phyloP scores from a whole-genome alignment of 768 basidiomycete species.

The Pleurotus djamor region DNA sequence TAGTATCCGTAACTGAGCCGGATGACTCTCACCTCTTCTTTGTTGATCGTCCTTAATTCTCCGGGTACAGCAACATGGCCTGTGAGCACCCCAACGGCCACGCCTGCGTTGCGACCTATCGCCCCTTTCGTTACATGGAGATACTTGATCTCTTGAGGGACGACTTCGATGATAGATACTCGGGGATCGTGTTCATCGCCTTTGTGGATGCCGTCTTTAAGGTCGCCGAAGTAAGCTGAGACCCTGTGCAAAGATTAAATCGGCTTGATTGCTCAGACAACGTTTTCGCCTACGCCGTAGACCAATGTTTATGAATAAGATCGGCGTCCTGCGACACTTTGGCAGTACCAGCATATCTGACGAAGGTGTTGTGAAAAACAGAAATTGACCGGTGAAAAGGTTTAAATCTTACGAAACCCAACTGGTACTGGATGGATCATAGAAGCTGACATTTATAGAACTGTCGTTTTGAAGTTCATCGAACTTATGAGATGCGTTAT shows the following conservation, averaged over 20 bases:
- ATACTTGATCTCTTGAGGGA: constrained; percentile 80
- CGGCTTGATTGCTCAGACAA: neutral
- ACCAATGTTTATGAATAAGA: constrained; percentile 66
- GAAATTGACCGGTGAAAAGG: neutral
- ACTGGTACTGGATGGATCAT: constrained; percentile 62
- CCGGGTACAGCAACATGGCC: constrained; percentile 71
- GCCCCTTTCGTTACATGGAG: constrained; percentile 67
- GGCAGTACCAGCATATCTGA: constrained; percentile 73
- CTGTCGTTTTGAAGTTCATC: constrained; percentile 74
- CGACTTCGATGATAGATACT: constrained; percentile 73
- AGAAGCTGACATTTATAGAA: constrained; percentile 81
- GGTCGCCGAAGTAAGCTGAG: constrained; percentile 81
- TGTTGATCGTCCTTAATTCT: constrained; percentile 71
- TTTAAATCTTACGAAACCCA: constrained; percentile 60
- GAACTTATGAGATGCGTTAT: constrained; percentile 71
- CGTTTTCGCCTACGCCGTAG: constrained; percentile 34
- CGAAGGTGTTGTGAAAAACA: neutral
- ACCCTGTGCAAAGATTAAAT: constrained; percentile 33
- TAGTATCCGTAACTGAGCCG: neutral
- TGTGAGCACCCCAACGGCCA: constrained; percentile 54
- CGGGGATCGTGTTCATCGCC: constrained; percentile 82
- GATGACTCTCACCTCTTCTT: constrained; percentile 60
- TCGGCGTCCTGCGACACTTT: constrained; percentile 60
- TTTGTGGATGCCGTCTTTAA: constrained; percentile 81
- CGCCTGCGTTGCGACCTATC: constrained; percentile 57